Evolutionary conservation across 2,329 filamentous ascomycete species (phyloP).

Genomic region (Epichloe bromicola): DNA sequence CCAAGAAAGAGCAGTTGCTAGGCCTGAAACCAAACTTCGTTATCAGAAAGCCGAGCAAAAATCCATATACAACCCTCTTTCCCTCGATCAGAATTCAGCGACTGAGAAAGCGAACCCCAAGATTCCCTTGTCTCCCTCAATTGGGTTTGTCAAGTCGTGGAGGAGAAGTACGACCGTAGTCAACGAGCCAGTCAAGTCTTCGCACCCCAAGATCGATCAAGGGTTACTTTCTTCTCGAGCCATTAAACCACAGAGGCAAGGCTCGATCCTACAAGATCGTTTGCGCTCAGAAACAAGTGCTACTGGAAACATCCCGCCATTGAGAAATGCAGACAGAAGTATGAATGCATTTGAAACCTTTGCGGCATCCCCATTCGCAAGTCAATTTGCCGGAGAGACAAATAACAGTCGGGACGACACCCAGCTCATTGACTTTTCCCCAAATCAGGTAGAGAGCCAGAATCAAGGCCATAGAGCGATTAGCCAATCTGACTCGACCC

Average conservation of each 20-base stretch:
- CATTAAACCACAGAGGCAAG: neutral
- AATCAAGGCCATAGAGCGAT: neutral
- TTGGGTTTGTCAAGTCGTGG: slow-evolving; percentile 4
- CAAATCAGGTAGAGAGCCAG: neutral
- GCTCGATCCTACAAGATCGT: neutral
- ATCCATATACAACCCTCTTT: neutral
- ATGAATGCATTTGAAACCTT: neutral
- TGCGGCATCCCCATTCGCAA: neutral
- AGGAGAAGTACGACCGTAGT: neutral
- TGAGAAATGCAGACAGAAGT: neutral
- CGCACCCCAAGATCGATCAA: neutral
- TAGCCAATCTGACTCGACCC: neutral
- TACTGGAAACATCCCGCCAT: neutral
- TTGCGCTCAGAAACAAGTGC: neutral
- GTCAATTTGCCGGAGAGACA: neutral
- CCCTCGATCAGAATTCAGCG: neutral
- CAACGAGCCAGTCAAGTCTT: neutral
- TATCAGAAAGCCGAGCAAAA: neutral
- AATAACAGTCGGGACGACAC: neutral
- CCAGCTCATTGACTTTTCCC: neutral
- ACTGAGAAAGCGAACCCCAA: neutral
- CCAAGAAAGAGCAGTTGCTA: neutral
- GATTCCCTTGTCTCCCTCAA: neutral
- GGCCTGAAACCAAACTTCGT: neutral
- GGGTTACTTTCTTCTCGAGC: neutral